Base-by-base conservation (phyloP, 345 rosid genomes). In the Acer negundo region DNA sequence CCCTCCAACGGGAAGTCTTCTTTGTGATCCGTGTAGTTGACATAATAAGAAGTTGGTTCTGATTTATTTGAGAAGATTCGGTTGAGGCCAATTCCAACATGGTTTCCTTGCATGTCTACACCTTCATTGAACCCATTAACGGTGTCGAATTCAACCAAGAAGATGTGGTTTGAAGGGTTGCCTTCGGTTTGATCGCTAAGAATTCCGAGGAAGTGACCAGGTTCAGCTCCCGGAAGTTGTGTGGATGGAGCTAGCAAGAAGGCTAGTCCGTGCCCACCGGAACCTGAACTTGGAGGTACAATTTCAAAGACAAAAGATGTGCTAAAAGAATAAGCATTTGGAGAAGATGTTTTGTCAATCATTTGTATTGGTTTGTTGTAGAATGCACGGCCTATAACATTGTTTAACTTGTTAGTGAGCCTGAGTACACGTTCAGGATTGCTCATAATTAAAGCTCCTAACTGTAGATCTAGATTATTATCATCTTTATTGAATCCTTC, bases 121-220 rank as follows among this genome's bases (percentile, higher is more conserved):
- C 3, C 19, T 0, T 47, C 86, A 0, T 85, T 79, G 73, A 77
- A 67, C 7, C 92, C 88, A 62, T 78, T 88, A 4, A 87, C 90
- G 0, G 94, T 88, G 69, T 92, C 95, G 7, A 94, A 88, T 47
- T 90, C 92, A 12, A 94, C 86, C 0, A 89, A 85, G 26, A 90
- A 72, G 53, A 89, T 68, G 58, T 74, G 87, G 82, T 90, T 89
- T 3, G 87, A 69, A 11, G 49, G 0, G 0, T 64, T 9, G 1
- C 55, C 73, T 7, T 80, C 40, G 6, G 40, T 85, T 1, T 49
- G 0, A 1, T 8, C 0, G 76, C 81, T 88, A 82, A 91, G 81
- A 26, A 91, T 85, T 49, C 93, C 93, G 0, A 91, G 83, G 67
- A 16, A 86, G 49, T 86, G 92, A 3, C 0, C 90, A 1, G 86